A percentile compares a stretch with the other conserved stretches of the same genome.
Conservation (phyloP, 768 basidiomycete genomes). For the Mrakia blollopis region DNA sequence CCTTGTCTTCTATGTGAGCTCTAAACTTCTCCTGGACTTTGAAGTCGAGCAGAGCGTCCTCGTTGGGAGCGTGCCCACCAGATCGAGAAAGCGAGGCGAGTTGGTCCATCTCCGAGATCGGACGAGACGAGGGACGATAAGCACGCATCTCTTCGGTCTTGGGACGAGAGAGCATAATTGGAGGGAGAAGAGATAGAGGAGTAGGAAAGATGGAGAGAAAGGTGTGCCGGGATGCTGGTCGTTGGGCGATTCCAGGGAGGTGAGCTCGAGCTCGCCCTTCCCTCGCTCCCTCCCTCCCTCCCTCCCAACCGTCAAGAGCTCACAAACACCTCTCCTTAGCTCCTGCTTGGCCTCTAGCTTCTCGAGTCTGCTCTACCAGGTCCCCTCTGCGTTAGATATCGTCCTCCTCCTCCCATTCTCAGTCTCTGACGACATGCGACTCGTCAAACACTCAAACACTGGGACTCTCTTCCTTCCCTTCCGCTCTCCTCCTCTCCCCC, state of each 20-base stretch:
- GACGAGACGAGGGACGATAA: conserved; percentile 5
- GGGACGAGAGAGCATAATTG: neutral
- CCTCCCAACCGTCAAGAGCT: neutral
- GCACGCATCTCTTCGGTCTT: neutral
- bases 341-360: too few species aligned
- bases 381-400: too few species aligned
- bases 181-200: neutral
- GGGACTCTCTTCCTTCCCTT: too few species aligned
- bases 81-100: conserved; percentile 26
- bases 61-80: conserved; percentile 24
- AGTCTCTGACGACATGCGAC: too few species aligned
- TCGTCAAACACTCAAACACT: too few species aligned
- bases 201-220: neutral
- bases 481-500: too few species aligned
- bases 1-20: conserved; percentile 23
- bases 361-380: too few species aligned
- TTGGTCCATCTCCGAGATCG: conserved; percentile 23
- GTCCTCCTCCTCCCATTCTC: too few species aligned
- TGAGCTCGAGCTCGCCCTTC: neutral
- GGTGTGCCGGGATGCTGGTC: neutral
- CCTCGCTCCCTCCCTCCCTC: neutral
- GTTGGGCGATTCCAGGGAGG: neutral
- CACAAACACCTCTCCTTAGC: too few species aligned
- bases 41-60: conserved; percentile 22
- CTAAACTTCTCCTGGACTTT: conserved; percentile 17